phyloP scores from a whole-genome alignment of 2,329 filamentous ascomycete species.

The Aspergillus pseudoviridinutans region DNA sequence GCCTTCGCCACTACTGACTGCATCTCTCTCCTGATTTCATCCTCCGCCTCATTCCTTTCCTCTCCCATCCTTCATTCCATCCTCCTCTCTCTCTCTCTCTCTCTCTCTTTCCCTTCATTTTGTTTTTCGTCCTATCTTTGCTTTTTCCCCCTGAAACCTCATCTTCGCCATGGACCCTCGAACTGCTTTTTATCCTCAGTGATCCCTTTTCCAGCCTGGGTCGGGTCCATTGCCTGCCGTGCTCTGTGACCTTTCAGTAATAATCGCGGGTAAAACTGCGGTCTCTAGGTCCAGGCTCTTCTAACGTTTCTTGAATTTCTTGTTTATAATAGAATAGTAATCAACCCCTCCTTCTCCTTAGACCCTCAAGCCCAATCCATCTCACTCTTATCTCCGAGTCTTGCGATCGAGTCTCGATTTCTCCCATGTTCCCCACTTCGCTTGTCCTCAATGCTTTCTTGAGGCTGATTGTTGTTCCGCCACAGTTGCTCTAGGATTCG shows the following conservation, averaged over 20 bases:
- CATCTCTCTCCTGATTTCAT: neutral
- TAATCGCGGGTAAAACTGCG: neutral
- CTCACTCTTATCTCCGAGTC: constrained; percentile 2
- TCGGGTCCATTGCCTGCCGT: constrained; percentile 8
- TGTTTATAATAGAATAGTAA: constrained; percentile 12
- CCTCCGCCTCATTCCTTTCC: constrained; percentile 6
- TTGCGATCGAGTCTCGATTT: neutral
- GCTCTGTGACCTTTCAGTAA: neutral
- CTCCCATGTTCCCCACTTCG: neutral
- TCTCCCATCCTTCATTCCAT: constrained; percentile 9
- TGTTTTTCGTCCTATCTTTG: neutral
- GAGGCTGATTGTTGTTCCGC: constrained; percentile 12
- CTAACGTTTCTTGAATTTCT: constrained; percentile 1
- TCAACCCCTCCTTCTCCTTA: constrained; percentile 5
- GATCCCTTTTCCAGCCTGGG: constrained; percentile 13
- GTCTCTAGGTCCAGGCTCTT: constrained; percentile 5
- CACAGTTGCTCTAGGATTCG: constrained; percentile 7
- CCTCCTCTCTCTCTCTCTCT: constrained; percentile 6
- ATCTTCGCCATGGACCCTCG: constrained; percentile 8
- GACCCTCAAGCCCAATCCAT: neutral
- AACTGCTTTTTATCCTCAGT: constrained; percentile 9
- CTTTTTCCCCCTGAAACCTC: neutral
- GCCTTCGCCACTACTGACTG: neutral
- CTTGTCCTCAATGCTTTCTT: neutral
- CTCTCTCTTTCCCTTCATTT: constrained; percentile 4